Base-by-base conservation (phyloP, 2,329 filamentous ascomycete genomes). In the Arthrobotrys entomopaga region DNA sequence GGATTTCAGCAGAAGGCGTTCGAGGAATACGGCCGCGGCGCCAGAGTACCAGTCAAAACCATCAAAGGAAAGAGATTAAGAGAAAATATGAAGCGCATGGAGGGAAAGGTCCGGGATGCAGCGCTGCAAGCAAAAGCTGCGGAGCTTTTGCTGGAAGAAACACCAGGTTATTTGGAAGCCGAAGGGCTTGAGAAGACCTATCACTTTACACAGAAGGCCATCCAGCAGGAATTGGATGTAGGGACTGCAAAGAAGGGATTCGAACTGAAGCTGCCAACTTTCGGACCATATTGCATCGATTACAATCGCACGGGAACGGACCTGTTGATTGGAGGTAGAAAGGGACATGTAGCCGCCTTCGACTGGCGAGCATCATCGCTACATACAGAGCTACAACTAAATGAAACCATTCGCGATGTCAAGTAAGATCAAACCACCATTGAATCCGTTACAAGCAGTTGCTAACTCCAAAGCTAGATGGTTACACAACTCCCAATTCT, bases 181-280 rank as follows among this genome's bases (percentile, higher is more conserved):
- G 95, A 99, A 81, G 87, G 93, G 93, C 85, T 99, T 75, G 95
- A 99, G 82, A 86, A 89, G 80, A 99, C 95, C 19, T 98, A 96
- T 83, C 93, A 92, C 82, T 91, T 97, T 56, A 89, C 91, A 74
- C 95, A 99, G 82, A 88, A 92, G 77, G 93, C 97, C 2, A 93
- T 99, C 76, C 85, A 86, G 78, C 83, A 86, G 2, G 88, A 88
- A 72, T 89, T 97, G 6, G 89, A 89, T 1, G 84, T 95, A 40
- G 91, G 94, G 80, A 93, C 92, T 11, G 94, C 93, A 13, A 92
- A 95, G 84, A 97, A 97, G 82, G 88, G 91, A 13, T 97, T 99
- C 80, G 93, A 97, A 77, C 83, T 99, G 79, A 93, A 91, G 79
- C 83, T 99, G 65, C 88, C 92, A 48, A 86, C 89, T 19, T 83